A percentile compares a stretch with the other conserved stretches of the same genome.
Evolutionary conservation across 208 protist genomes (phyloP).

Genomic region (Leishmania turanica): DNA sequence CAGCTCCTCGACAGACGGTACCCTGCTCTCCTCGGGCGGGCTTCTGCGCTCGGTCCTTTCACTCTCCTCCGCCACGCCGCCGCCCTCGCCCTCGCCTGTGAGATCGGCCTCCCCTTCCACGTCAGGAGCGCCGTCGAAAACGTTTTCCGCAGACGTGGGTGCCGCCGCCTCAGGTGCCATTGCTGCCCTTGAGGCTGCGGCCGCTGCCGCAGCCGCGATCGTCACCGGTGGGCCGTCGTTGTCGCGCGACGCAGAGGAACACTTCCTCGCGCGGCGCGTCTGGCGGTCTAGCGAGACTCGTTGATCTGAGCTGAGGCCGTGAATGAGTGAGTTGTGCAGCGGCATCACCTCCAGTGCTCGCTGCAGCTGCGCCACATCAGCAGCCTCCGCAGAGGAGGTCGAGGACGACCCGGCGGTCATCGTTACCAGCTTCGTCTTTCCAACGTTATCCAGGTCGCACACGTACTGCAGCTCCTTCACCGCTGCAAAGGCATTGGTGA

Average conservation of each 20-base stretch:
- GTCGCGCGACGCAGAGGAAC: constrained; percentile 8
- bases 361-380: constrained; percentile 31
- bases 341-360: constrained; percentile 42
- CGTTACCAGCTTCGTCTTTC: constrained; percentile 13
- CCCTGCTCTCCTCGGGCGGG: constrained; percentile 4
- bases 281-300: constrained; percentile 34
- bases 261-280: constrained; percentile 10
- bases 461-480: constrained; percentile 77
- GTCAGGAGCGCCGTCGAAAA: constrained; percentile 29
- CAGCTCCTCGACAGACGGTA: constrained; percentile 15
- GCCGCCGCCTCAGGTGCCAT: neutral
- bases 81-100: constrained; percentile 16
- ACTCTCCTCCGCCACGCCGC: neutral
- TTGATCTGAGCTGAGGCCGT: constrained; percentile 51
- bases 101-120: constrained; percentile 14
- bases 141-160: constrained; percentile 4
- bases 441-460: constrained; percentile 35
- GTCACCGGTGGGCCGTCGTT: constrained; percentile 4
- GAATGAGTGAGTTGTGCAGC: constrained; percentile 53
- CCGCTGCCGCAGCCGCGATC: constrained; percentile 10
- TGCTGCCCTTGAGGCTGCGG: constrained; percentile 8
- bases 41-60: neutral
- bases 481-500: constrained; percentile 75
- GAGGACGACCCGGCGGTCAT: constrained; percentile 12
- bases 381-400: neutral